phyloP scores from a whole-genome alignment of 179 eudicot species.

The Actinidia polygama region DNA sequence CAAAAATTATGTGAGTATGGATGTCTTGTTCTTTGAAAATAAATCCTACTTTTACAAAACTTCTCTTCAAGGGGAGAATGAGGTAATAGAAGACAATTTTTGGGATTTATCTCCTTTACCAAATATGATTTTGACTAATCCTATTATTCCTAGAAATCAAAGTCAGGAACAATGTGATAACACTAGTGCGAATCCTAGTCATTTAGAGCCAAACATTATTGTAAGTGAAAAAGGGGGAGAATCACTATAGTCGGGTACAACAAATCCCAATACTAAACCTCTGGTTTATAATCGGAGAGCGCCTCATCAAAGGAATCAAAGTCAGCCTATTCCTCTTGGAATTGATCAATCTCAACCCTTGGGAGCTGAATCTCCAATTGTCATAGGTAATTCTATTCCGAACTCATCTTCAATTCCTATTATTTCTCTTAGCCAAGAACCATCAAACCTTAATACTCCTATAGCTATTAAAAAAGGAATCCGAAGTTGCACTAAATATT shows the following conservation, averaged over 20 bases:
- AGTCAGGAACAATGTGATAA: neutral
- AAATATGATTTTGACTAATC: neutral
- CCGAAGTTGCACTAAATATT: neutral
- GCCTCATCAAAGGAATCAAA: neutral
- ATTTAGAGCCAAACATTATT: neutral
- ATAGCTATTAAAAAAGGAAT: neutral
- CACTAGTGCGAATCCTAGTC: neutral
- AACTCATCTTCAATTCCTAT: neutral
- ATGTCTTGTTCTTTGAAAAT: neutral
- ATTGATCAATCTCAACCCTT: neutral
- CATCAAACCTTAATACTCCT: neutral
- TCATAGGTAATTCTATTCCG: neutral
- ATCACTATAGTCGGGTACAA: neutral
- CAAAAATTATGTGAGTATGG: neutral
- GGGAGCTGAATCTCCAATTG: neutral
- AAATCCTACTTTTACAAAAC: neutral
- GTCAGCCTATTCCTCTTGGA: neutral
- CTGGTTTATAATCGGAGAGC: neutral
- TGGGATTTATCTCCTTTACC: neutral
- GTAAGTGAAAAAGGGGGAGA: neutral
- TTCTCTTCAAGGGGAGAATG: neutral
- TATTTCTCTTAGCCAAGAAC: neutral
- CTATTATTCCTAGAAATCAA: neutral
- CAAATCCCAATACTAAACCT: neutral
- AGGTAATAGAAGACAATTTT: neutral